A percentile compares a stretch with the other conserved stretches of the same genome.
These are phyloP conservation scores for Triticum timopheevii DNA, from an alignment of 176 grass and related monocot genomes.

Conservation along the genomic window DNA sequence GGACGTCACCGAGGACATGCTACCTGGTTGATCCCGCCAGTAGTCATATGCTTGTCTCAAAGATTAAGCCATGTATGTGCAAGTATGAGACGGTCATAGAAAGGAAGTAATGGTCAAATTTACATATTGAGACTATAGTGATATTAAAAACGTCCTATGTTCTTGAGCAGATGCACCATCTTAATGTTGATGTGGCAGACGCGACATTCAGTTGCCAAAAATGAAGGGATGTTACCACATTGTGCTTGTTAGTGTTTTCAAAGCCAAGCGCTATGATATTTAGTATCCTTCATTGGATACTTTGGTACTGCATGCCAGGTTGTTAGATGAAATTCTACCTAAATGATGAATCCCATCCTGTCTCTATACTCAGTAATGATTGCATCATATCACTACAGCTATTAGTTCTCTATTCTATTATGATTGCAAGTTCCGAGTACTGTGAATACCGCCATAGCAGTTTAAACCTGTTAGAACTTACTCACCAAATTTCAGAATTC, in stretches of 20 bases:
- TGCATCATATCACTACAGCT: not conserved
- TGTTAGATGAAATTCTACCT: constrained; percentile 3
- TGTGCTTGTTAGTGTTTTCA: constrained; percentile 1
- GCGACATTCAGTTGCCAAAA: not conserved
- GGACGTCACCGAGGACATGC: too few relatives aligned
- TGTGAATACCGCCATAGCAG: not conserved
- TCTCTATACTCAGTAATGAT: not conserved
- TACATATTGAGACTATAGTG: not conserved
- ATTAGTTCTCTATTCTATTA: not conserved
- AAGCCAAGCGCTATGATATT: not conserved
- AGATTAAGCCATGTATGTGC: too few relatives aligned
- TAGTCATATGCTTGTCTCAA: too few relatives aligned
- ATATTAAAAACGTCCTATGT: not conserved
- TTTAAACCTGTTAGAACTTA: not conserved
- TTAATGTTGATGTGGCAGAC: not conserved
- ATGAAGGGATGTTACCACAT: not conserved
- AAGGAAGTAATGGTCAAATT: not conserved
- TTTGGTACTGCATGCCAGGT: not conserved
- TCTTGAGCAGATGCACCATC: not conserved
- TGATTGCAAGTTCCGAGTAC: constrained; percentile 8
- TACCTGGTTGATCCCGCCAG: too few relatives aligned
- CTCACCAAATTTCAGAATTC: not conserved
- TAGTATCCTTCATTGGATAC: not conserved
- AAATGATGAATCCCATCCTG: not conserved
- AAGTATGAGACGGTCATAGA: not conserved